phyloP scores from a whole-genome alignment of 2,329 filamentous ascomycete species.

The Eutypella sp. region DNA sequence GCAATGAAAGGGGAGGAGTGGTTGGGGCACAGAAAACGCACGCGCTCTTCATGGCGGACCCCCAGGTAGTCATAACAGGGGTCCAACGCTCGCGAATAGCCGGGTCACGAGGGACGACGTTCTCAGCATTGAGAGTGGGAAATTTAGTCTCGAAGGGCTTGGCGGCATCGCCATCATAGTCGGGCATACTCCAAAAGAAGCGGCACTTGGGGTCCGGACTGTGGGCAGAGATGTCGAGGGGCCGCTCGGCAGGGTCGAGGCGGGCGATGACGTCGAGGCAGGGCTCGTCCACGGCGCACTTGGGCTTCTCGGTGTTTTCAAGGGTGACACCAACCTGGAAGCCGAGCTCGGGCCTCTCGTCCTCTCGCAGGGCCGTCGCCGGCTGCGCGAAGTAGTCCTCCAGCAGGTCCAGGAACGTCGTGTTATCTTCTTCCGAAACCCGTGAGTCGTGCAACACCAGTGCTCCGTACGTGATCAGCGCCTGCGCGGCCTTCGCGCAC shows the following conservation, averaged over 20 bases:
- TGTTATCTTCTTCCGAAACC: constrained; percentile 51
- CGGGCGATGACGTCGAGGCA: constrained; percentile 53
- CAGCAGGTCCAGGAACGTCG: constrained; percentile 54
- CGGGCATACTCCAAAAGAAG: constrained; percentile 59
- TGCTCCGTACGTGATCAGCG: constrained; percentile 56
- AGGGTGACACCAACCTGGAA: constrained; percentile 60
- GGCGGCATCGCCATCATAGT: no score
- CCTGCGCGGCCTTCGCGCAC: constrained; percentile 48
- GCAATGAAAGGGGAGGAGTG: no score
- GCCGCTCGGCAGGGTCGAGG: constrained; percentile 49
- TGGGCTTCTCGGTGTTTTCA: constrained; percentile 59
- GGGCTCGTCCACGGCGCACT: constrained; percentile 58
- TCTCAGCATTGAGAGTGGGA: constrained; percentile 49
- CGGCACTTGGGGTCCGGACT: constrained; percentile 56
- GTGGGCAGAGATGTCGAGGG: constrained; percentile 53
- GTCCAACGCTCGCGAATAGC: constrained; percentile 47
- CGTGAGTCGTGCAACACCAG: constrained; percentile 57
- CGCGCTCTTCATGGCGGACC: constrained; percentile 56
- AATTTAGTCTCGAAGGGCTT: constrained; percentile 52
- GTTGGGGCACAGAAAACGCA: no score
- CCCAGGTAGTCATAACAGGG: constrained; percentile 53
- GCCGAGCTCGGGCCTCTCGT: constrained; percentile 53
- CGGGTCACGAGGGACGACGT: constrained; percentile 47
- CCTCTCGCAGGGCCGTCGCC: constrained; percentile 36
- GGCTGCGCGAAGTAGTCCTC: constrained; percentile 62